Percentiles rank a stretch among this genome's conserved stretches.
These are phyloP conservation scores for Escovopsis sp. DNA, from an alignment of 2,329 filamentous ascomycete species.

Conservation along the genomic window DNA sequence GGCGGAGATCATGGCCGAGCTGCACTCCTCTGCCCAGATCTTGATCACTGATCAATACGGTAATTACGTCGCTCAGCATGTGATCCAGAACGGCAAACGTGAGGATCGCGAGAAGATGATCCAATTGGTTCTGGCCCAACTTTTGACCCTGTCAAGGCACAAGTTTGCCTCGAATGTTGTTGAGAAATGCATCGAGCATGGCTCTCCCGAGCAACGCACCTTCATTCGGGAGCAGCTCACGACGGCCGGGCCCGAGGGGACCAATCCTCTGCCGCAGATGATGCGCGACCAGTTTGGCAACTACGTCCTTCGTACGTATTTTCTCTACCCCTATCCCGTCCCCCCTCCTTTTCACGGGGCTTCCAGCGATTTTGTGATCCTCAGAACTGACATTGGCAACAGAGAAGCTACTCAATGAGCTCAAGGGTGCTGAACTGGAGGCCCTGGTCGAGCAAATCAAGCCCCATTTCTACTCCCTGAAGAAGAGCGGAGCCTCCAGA, in stretches of 20 bases:
- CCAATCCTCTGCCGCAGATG: slow-evolving; percentile 56
- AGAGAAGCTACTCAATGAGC: slow-evolving; percentile 66
- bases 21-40: slow-evolving; percentile 55
- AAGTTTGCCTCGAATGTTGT: slow-evolving; percentile 97
- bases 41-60: slow-evolving; percentile 82
- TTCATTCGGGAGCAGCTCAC: slow-evolving; percentile 53
- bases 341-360: too few relatives aligned
- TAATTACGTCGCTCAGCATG: slow-evolving; percentile 92
- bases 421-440: slow-evolving; percentile 45
- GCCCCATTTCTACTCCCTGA: slow-evolving; percentile 45
- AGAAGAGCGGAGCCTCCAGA: slow-evolving; percentile 49
- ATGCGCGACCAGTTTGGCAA: slow-evolving; percentile 91
- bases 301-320: slow-evolving; percentile 78
- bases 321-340: slow-evolving; percentile 12
- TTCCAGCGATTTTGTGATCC: too few relatives aligned
- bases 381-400: slow-evolving; percentile 1
- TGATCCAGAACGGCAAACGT: slow-evolving; percentile 63
- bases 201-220: slow-evolving; percentile 52
- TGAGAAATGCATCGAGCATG: slow-evolving; percentile 73
- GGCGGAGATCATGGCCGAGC: slow-evolving; percentile 58
- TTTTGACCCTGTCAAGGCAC: slow-evolving; percentile 73
- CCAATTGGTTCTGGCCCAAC: slow-evolving; percentile 52
- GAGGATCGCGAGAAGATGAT: slow-evolving; percentile 64
- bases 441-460: slow-evolving; percentile 49
- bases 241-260: slow-evolving; percentile 45